A percentile compares a stretch with the other conserved stretches of the same genome.
Conservation (phyloP, 129 eudicot genomes). For the Apium graveolens region DNA sequence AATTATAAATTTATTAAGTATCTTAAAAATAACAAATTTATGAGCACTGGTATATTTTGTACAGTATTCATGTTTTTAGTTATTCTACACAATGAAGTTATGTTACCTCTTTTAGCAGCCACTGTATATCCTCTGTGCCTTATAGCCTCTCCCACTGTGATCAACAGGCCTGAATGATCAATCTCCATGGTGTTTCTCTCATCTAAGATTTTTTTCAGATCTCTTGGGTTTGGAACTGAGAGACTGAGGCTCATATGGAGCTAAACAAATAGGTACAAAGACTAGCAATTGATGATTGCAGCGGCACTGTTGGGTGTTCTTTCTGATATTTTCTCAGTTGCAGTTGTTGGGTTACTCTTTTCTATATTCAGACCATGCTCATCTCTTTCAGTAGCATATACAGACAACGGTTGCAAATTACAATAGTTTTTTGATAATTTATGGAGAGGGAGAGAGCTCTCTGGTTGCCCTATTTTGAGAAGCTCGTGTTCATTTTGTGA, state of each 20-base stretch:
- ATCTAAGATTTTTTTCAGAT: background rate
- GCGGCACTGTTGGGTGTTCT: background rate
- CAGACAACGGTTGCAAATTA: background rate
- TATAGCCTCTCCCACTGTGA: background rate
- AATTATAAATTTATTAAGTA: no score
- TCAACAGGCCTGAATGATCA: background rate
- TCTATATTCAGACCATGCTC: background rate
- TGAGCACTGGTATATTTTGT: background rate
- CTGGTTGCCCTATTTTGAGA: background rate
- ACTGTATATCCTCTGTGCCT: background rate
- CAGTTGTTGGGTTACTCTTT: background rate
- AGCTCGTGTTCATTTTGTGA: background rate
- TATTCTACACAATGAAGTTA: background rate
- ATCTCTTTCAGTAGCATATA: background rate
- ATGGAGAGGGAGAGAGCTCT: background rate
- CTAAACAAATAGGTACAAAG: background rate
- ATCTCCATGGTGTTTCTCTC: background rate
- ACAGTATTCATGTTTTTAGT: no score
- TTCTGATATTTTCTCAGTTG: background rate
- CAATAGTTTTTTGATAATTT: background rate
- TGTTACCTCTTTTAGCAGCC: background rate
- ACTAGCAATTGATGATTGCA: background rate
- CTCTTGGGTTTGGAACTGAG: background rate
- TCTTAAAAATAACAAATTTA: no score
- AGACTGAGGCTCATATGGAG: background rate